phyloP scores from a whole-genome alignment of 2,329 filamentous ascomycete genomes.

The Penicillium capsulatum region DNA sequence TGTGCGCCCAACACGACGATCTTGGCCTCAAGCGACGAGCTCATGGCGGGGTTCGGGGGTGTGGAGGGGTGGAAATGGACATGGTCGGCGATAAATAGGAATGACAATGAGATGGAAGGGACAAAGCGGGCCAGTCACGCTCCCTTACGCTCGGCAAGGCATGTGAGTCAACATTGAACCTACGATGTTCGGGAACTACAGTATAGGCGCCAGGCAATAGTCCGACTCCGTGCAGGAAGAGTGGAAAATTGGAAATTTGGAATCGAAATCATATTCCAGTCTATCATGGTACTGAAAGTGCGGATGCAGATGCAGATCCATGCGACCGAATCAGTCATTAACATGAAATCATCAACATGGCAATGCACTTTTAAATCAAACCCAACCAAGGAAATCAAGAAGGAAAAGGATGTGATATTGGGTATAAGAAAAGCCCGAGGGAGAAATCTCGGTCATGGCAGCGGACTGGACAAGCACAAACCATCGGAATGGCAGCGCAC shows the following conservation, averaged over 20 bases:
- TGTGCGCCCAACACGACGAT: slow-evolving; percentile 51
- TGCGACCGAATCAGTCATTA: slow-evolving; percentile 6
- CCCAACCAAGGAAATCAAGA: slow-evolving; percentile 4
- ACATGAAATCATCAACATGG: slow-evolving; percentile 11
- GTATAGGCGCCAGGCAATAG: too few species aligned
- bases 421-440: background rate
- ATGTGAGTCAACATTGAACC: too few species aligned
- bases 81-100: slow-evolving; percentile 21
- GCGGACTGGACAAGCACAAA: background rate
- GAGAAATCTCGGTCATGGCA: slow-evolving; percentile 5
- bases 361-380: slow-evolving; percentile 5
- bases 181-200: too few species aligned
- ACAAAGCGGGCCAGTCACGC: background rate
- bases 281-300: too few species aligned
- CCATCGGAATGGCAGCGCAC: slow-evolving; percentile 11
- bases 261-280: too few species aligned
- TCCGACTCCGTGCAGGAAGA: too few species aligned
- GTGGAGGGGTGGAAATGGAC: slow-evolving; percentile 28
- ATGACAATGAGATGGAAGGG: slow-evolving; percentile 2
- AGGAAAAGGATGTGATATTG: slow-evolving; percentile 3
- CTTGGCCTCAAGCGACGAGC: slow-evolving; percentile 50
- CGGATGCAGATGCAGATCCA: too few species aligned
- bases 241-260: too few species aligned
- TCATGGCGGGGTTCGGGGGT: slow-evolving; percentile 39
- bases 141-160: too few species aligned